Evolutionary conservation across 345 rosid genomes (phyloP).

Genomic region (Gossypium anomalum): DNA sequence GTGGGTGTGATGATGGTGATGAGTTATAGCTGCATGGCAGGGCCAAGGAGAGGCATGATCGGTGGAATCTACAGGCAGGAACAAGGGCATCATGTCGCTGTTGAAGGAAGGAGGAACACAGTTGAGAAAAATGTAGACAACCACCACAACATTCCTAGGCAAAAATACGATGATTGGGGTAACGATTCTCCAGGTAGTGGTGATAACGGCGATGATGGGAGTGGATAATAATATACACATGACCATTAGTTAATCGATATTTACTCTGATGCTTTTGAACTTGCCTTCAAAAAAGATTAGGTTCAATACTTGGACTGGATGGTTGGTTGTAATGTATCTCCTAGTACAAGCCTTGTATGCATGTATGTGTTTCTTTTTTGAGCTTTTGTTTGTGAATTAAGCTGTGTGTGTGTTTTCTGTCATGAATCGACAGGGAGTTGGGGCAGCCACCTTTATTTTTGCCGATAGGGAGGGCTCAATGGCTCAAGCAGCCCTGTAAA

Average conservation of each 20-base stretch:
- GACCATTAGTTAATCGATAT: not conserved
- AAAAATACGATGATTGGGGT: constrained; percentile 25
- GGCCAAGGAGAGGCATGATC: constrained; percentile 19
- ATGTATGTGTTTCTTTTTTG: not conserved
- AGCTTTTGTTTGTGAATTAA: not conserved
- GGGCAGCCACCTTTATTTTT: not conserved
- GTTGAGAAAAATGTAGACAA: constrained; percentile 24
- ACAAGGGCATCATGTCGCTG: constrained; percentile 6
- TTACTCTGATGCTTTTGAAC: not conserved
- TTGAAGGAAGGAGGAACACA: constrained; percentile 13
- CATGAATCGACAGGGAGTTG: not conserved
- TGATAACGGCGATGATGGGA: constrained; percentile 16
- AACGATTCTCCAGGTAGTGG: constrained; percentile 9
- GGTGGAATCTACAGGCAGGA: constrained; percentile 24
- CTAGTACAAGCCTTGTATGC: not conserved
- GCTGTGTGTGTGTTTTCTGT: not conserved
- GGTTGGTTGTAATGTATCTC: not conserved
- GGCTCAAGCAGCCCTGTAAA: not conserved
- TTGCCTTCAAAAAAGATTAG: not conserved
- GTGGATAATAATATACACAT: not conserved
- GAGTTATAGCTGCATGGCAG: constrained; percentile 22
- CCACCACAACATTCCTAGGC: constrained; percentile 43
- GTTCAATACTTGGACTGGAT: not conserved
- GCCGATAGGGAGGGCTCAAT: not conserved
- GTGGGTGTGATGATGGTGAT: constrained; percentile 28